Conservation (phyloP, 176 grass and related monocot genomes). For the Hordeum marinum region DNA sequence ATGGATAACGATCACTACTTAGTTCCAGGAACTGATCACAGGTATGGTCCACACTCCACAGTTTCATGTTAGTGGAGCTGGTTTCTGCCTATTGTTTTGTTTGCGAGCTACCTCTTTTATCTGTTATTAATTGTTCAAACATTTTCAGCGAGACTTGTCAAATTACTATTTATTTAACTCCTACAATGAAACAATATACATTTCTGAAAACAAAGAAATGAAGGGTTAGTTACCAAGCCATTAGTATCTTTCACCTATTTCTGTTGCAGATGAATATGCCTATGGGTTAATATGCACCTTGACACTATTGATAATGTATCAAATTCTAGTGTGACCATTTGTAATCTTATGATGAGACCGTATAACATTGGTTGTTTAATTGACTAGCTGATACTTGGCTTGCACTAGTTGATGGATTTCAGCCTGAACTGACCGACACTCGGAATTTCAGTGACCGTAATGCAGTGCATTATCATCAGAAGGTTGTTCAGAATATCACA, state of each 20-base stretch:
- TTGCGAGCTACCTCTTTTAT: constrained; percentile 9
- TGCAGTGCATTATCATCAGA: not conserved
- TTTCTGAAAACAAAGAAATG: constrained; percentile 30
- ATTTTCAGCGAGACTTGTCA: constrained; percentile 45
- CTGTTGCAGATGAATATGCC: not conserved
- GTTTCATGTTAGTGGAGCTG: not conserved
- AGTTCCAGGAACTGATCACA: not conserved
- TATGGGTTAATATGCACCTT: not conserved
- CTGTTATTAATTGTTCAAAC: constrained; percentile 33
- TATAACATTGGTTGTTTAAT: not conserved
- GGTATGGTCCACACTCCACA: not conserved
- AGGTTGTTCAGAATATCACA: not conserved
- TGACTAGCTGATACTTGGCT: not conserved
- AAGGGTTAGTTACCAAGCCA: constrained; percentile 5
- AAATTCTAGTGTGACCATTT: not conserved
- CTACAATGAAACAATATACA: constrained; percentile 10
- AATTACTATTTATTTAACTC: constrained; percentile 45
- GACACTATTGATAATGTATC: not conserved
- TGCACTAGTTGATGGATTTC: not conserved
- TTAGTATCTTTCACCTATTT: not conserved
- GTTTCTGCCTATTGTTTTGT: not conserved
- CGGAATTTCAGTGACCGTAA: not conserved
- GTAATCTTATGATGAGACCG: not conserved
- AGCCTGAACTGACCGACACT: not conserved
- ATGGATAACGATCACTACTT: not conserved